Base-by-base conservation (phyloP, 202 grass and related monocot genomes). In the Brachypodium distachyon region DNA sequence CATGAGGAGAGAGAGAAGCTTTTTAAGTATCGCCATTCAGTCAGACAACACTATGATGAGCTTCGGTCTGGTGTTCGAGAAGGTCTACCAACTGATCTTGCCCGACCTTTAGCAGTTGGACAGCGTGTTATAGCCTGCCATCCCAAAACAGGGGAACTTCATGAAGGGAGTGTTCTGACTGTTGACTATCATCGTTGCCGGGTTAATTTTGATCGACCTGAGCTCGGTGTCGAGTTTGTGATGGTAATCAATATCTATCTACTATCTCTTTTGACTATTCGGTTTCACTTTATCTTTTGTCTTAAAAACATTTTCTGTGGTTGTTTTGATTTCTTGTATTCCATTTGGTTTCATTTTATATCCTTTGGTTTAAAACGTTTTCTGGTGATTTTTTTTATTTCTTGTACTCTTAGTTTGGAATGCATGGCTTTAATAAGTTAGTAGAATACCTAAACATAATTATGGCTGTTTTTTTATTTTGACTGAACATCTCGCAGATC, bases 131-230 rank as follows among this genome's bases (percentile, higher is more conserved):
- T 96, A 65, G 90, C 92, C 63, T 96, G 96, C 56, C 96, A 96
- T 89, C 96, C 96, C 56, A 96, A 86, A 96, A 92, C 92, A 61
- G 93, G 96, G 77, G 96, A 99, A 89, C 79, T 99, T 86, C 92
- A 99, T 82, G 87, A 99, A 85, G 96, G 96, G 73, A 96, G 67
- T 85, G 55, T 99, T 78, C 83, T 99, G 55, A 91, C 90, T 83
- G 87, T 96, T 70, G 89, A 93, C 40, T 78, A 41, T 77, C 80
- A 77, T 56, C 27, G 72, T 26, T 99, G 83, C 37, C 91, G 86
- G 50, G 87, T 96, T 82, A 92, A 99, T 77, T 99, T 99, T 91
- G 90, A 99, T 92, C 83, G 79, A 17, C 85, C 85, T 61, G 90
- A 99, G 31, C 61, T 99, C 66, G 92, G 92, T 60, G 87, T 96